A percentile compares a stretch with the other conserved stretches of the same genome.
These are phyloP conservation scores for Oryza officinalis DNA, from an alignment of 176 grass and related monocot genomes.

Conservation along the genomic window DNA sequence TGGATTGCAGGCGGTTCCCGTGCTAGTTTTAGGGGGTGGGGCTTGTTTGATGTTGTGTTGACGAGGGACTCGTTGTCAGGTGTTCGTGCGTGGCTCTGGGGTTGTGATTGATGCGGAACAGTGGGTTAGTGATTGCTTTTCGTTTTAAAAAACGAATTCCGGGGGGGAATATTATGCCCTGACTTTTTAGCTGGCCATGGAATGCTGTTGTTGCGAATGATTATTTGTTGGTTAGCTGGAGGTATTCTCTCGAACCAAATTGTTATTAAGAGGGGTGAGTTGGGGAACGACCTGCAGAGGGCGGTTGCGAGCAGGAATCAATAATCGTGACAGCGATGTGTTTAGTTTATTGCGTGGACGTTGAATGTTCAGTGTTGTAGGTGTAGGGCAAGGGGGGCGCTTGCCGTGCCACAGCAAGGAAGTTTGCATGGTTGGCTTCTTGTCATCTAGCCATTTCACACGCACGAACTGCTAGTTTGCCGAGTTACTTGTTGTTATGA, in stretches of 20 bases:
- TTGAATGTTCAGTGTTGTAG: conserved; percentile 18
- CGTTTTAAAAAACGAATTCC: neutral
- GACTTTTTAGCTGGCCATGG: conserved; percentile 31
- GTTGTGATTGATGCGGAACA: neutral
- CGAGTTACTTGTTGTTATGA: neutral
- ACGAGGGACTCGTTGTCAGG: neutral
- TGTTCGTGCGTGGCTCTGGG: neutral
- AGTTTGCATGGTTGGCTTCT: conserved; percentile 8
- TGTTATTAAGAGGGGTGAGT: conserved; percentile 31
- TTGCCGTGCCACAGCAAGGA: conserved; percentile 36
- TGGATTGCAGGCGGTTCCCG: neutral
- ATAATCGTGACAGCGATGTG: conserved; percentile 47
- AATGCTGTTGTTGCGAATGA: neutral
- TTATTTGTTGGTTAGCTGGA: conserved; percentile 15
- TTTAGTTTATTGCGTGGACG: conserved; percentile 44
- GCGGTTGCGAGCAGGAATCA: conserved; percentile 38
- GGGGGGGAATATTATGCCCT: conserved; percentile 35
- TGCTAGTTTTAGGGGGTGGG: neutral
- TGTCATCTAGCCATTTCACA: conserved; percentile 14
- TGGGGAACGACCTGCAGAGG: conserved; percentile 33
- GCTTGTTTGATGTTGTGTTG: neutral
- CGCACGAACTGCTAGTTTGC: conserved; percentile 1
- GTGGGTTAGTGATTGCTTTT: neutral
- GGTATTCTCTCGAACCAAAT: neutral
- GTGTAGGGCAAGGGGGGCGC: conserved; percentile 8